Evolutionary conservation across 1,284 basidiomycete species (phyloP), one percentile per base, ranked within the genome.

Genomic region (Trametes versicolor): DNA sequence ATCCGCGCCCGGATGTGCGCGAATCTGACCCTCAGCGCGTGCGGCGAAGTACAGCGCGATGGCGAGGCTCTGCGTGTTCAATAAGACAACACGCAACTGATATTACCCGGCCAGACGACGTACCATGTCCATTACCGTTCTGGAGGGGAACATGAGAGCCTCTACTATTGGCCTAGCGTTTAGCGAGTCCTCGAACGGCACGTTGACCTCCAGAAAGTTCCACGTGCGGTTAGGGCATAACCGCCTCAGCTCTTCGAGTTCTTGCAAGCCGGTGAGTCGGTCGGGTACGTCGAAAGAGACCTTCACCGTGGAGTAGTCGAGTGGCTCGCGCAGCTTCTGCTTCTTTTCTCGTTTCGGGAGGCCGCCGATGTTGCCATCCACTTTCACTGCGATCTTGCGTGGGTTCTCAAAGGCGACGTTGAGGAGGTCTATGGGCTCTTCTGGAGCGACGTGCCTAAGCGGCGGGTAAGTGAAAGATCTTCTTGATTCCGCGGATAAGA

Each of bases 341-440:
- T 76, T 80, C 70, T 80, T 82, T 68, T 82, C 85, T 59, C 81
- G 75, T 62, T 79, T 82, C 64, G 73, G 48, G 3, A 75, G 68
- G 1, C 78, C 82, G 23, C 79, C 81, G 66, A 80, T 64, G 71
- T 85, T 86, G 2, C 83, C 84, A 55, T 85, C 80, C 25, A 77
- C 68, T 69, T 84, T 79, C 7, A 82, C 73, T 53, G 80, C 80
- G 27, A 87, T 80, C 74, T 91, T 90, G 4, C 94, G 86, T 12
- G 95, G 95, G 73, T 98, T 98, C 75, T 98, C 95, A 71, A 99
- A 99, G 0, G 94, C 95, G 4, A 99, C 96, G 72, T 99, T 99
- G 25, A 99, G 81, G 0, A 99, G 81, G 73, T 99, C 97, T 60
- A 99, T 96, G 0, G 95, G 91, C 74, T 96, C 93, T 43, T 84